phyloP scores from a whole-genome alignment of 2,329 filamentous ascomycete species.

The Allantophomopsis lycopodina region DNA sequence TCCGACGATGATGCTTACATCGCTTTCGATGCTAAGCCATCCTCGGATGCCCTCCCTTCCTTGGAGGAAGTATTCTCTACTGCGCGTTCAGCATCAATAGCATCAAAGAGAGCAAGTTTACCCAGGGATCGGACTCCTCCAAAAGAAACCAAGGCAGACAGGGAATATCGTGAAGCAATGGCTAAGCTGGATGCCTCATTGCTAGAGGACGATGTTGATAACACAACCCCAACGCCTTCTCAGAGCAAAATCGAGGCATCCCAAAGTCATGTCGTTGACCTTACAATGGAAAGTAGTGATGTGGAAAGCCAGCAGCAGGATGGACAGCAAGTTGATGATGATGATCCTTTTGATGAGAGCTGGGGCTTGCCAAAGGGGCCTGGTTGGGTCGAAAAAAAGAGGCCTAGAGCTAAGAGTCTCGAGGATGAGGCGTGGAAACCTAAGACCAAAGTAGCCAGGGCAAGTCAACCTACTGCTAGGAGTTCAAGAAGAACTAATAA shows the following conservation, averaged over 20 bases:
- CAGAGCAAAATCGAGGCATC: constrained; percentile 1
- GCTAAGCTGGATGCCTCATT: constrained; percentile 21
- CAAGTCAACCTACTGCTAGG: too few relatives aligned
- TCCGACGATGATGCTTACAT: background rate
- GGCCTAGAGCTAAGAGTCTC: background rate
- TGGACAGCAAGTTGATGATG: constrained; percentile 1
- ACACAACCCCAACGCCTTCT: constrained; percentile 9
- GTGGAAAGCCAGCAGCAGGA: background rate
- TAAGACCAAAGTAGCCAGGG: too few relatives aligned
- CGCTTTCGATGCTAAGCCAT: background rate
- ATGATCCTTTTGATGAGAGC: constrained; percentile 12
- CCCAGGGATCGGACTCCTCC: background rate
- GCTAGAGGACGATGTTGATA: constrained; percentile 3
- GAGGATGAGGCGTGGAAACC: too few relatives aligned
- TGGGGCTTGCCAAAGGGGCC: constrained; percentile 1
- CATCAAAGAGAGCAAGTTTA: constrained; percentile 12
- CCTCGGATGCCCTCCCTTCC: constrained; percentile 1
- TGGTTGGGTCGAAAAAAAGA: constrained; percentile 8
- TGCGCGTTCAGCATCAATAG: constrained; percentile 13
- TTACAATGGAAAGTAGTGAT: constrained; percentile 6
- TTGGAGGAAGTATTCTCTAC: constrained; percentile 2
- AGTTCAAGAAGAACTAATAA: too few relatives aligned
- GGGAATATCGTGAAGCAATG: constrained; percentile 30
- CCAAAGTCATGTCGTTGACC: constrained; percentile 18
- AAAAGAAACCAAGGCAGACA: constrained; percentile 12